phyloP scores from a whole-genome alignment of 306 rosid species.

The Notholithocarpus densiflorus region DNA sequence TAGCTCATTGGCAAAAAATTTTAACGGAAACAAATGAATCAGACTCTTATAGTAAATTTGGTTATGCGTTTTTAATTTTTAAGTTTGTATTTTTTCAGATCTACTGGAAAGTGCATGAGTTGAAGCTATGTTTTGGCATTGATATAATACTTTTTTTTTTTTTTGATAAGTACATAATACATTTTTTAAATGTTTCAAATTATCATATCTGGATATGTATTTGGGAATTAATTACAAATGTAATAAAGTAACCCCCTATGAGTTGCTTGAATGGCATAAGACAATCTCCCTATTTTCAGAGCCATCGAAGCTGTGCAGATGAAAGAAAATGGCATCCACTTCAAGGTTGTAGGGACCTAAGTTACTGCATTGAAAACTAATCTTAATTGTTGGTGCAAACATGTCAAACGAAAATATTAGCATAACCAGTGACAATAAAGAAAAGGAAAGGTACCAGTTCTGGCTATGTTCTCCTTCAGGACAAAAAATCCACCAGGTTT shows the following conservation, averaged over 20 bases:
- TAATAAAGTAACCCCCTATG: neutral
- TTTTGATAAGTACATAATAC: neutral
- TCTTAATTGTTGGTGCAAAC: neutral
- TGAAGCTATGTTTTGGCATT: neutral
- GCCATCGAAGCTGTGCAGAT: neutral
- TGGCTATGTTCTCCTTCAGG: slow-evolving; percentile 88
- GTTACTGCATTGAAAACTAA: neutral
- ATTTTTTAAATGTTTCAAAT: neutral
- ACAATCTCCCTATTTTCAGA: neutral
- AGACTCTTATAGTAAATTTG: neutral
- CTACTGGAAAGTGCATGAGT: neutral
- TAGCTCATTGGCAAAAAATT: neutral
- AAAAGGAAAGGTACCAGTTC: slow-evolving; percentile 53
- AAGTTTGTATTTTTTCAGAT: neutral
- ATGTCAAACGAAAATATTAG: slow-evolving; percentile 20
- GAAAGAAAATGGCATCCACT: neutral
- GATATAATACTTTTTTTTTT: neutral
- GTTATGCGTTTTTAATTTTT: neutral
- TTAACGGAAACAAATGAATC: neutral
- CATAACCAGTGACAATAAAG: slow-evolving; percentile 6
- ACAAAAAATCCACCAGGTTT: slow-evolving; percentile 82
- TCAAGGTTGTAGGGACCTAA: neutral
- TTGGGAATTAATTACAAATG: neutral
- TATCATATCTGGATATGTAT: neutral
- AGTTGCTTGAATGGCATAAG: neutral